Conservation (phyloP, 108 stramenopile species). For the Pseudonitzschia pungens region DNA sequence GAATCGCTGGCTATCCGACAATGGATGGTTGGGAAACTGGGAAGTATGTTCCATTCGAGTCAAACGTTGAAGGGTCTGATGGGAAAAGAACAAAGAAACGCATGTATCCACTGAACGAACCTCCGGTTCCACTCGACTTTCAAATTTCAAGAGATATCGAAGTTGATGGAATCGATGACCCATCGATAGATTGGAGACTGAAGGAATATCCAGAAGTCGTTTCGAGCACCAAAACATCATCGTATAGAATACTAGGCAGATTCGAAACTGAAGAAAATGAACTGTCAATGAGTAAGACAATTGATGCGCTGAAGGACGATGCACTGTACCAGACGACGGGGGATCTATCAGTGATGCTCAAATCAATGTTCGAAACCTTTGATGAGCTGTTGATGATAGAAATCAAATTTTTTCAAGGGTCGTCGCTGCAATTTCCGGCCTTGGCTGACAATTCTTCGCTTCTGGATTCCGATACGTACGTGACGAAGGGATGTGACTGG, state of each 20-base stretch:
- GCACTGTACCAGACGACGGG: conserved; percentile 34
- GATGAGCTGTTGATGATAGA: conserved; percentile 28
- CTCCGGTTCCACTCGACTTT: conserved; percentile 52
- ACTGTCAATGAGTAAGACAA: conserved; percentile 35
- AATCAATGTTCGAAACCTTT: conserved; percentile 48
- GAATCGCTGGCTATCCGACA: conserved; percentile 51
- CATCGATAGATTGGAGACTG: background rate
- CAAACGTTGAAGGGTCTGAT: conserved; percentile 13
- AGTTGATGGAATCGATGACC: background rate
- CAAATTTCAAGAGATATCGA: conserved; percentile 19
- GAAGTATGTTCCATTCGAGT: conserved; percentile 39
- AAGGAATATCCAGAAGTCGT: background rate
- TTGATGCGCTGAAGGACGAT: conserved; percentile 30
- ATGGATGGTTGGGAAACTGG: conserved; percentile 11
- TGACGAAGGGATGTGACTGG: conserved; percentile 59
- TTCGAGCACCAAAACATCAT: conserved; percentile 16
- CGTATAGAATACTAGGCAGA: conserved; percentile 44
- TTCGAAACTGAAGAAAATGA: conserved; percentile 38
- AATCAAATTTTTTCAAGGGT: conserved; percentile 50
- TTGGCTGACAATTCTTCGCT: conserved; percentile 1
- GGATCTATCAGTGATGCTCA: conserved; percentile 40
- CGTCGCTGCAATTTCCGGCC: conserved; percentile 37
- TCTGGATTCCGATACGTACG: conserved; percentile 16
- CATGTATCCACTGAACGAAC: conserved; percentile 42
- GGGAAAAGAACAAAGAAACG: conserved; percentile 1